Percentiles rank a stretch among this genome's conserved stretches.
Conservation (phyloP, 208 protist species). For the Acanthamoeba healyi region DNA sequence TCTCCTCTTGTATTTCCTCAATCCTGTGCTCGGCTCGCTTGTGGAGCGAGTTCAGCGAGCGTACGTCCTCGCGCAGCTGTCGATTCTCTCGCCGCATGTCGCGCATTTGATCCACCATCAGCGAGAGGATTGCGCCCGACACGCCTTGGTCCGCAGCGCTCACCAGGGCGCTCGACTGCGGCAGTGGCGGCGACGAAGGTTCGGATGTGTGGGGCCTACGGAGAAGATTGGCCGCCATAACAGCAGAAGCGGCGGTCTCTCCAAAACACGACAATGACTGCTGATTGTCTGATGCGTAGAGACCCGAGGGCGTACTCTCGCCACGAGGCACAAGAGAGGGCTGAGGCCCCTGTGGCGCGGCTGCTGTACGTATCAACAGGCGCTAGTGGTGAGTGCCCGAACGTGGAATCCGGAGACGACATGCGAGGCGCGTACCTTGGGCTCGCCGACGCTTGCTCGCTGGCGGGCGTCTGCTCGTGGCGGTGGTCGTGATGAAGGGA, state of each 20-base stretch:
- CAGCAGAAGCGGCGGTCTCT: too few species aligned
- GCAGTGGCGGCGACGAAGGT: neutral
- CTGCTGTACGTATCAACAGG: neutral
- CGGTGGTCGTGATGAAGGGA: too few species aligned
- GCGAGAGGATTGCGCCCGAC: neutral
- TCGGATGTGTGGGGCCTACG: neutral
- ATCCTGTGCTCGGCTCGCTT: constrained; percentile 2
- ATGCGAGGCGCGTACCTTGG: too few species aligned
- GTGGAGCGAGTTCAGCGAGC: neutral
- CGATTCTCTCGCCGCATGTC: constrained; percentile 43
- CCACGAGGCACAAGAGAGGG: neutral
- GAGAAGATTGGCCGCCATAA: neutral
- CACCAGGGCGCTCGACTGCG: neutral
- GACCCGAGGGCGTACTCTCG: too few species aligned
- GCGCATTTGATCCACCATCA: neutral
- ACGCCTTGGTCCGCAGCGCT: neutral
- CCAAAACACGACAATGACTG: neutral
- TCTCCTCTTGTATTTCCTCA: constrained; percentile 2
- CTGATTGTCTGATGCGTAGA: too few species aligned
- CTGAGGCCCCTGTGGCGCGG: neutral
- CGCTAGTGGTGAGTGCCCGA: neutral
- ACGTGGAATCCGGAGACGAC: too few species aligned
- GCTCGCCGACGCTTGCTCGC: too few species aligned
- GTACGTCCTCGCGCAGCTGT: constrained; percentile 10
- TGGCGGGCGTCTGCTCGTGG: too few species aligned